Conservation (phyloP, 805 yeast species). For the Saccharomycopsis sp. region DNA sequence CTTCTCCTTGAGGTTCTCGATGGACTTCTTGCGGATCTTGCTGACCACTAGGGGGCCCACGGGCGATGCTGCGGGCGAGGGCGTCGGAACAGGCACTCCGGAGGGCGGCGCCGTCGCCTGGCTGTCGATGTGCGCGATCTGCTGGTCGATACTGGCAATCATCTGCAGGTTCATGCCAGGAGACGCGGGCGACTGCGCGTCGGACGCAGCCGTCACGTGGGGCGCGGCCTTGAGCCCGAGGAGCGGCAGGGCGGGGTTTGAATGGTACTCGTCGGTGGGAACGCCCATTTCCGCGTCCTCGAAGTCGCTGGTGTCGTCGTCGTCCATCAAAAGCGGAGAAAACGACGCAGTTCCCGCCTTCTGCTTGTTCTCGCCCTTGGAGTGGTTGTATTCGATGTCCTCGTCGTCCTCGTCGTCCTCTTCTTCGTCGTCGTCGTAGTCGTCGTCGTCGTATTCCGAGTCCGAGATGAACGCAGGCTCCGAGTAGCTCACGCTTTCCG, state of each 20-base stretch:
- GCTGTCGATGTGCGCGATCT: neutral
- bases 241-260: neutral
- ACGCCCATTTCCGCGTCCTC: neutral
- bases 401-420: conserved; percentile 8
- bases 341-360: neutral
- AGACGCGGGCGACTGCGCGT: neutral
- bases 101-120: no score
- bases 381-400: conserved; percentile 6
- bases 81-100: conserved; percentile 3
- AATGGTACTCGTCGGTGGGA: conserved; percentile 2
- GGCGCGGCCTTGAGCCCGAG: neutral
- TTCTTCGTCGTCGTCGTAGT: conserved; percentile 6
- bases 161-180: neutral
- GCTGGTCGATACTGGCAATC: conserved; percentile 1
- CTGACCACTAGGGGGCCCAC: conserved; percentile 7
- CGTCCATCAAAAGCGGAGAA: neutral
- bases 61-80: neutral
- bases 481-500: conserved; percentile 14
- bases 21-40: conserved; percentile 13
- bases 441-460: conserved; percentile 5
- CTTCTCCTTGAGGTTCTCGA: conserved; percentile 7
- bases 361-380: neutral
- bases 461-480: conserved; percentile 16
- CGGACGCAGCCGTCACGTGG: neutral
- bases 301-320: neutral